Percentiles rank a stretch among this genome's conserved stretches.
Evolutionary conservation across 2,329 filamentous ascomycete genomes (phyloP).

Genomic region (Xylariaceae sp.): DNA sequence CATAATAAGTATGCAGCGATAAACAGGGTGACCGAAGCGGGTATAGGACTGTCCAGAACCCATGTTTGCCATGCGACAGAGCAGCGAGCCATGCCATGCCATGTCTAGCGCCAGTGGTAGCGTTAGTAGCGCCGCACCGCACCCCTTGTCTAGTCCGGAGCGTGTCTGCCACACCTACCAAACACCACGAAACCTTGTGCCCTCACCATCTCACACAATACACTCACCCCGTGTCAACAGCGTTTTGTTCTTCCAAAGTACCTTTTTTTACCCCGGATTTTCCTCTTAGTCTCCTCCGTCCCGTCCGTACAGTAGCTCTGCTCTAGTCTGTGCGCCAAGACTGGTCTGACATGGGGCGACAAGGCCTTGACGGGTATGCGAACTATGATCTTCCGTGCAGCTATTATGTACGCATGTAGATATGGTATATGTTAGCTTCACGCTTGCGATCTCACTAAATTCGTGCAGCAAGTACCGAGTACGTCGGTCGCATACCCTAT

Average conservation of each 20-base stretch:
- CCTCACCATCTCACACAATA: constrained; percentile 1
- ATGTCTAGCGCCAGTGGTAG: constrained; percentile 19
- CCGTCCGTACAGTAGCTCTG: not conserved
- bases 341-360: no score
- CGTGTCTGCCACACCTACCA: constrained; percentile 26
- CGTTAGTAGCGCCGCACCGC: constrained; percentile 16
- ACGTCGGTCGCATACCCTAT: constrained; percentile 18
- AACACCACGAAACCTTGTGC: constrained; percentile 4
- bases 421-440: no score
- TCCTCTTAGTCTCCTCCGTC: constrained; percentile 1
- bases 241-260: no score
- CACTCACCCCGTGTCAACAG: not conserved
- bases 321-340: not conserved
- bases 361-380: no score
- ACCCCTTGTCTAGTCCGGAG: constrained; percentile 29
- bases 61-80: no score
- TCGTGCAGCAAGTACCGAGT: constrained; percentile 12
- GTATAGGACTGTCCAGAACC: no score
- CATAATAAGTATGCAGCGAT: no score
- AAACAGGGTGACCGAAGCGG: no score
- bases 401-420: no score
- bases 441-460: constrained; percentile 23
- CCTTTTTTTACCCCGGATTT: constrained; percentile 17
- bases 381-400: no score
- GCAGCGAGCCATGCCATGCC: no score